Conservation (phyloP, 2,329 filamentous ascomycete genomes). For the Trichoderma oligosporum region DNA sequence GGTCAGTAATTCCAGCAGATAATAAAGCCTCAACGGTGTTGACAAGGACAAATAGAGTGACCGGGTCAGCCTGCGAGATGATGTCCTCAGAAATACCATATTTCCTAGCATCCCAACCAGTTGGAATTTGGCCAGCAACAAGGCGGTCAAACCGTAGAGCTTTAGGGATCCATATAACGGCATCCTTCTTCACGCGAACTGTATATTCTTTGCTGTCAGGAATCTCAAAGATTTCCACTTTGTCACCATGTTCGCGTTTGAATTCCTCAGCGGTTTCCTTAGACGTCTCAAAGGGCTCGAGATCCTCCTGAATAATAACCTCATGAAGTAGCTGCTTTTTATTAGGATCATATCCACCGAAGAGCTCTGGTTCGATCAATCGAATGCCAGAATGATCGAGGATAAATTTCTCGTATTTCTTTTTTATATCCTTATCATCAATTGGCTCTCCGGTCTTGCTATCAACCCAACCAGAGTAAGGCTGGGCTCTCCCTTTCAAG, state of each 20-base stretch:
- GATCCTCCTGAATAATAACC: conserved; percentile 93
- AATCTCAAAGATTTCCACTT: conserved; percentile 96
- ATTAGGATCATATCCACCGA: conserved; percentile 94
- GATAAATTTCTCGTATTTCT: conserved; percentile 95
- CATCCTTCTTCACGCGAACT: conserved; percentile 92
- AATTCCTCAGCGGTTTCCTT: conserved; percentile 98
- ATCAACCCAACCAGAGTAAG: conserved; percentile 96
- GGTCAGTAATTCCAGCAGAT: conserved; percentile 92
- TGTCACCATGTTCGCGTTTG: conserved; percentile 93
- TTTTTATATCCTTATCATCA: conserved; percentile 96
- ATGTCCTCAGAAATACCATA: conserved; percentile 98
- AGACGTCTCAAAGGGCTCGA: conserved; percentile 94
- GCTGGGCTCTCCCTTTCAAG: conserved; percentile 93
- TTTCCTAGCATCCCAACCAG: conserved; percentile 92
- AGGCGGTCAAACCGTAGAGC: conserved; percentile 95
- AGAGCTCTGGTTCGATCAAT: conserved; percentile 94
- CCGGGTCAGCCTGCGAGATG: conserved; percentile 93
- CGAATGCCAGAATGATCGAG: conserved; percentile 96
- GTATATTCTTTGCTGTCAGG: conserved; percentile 90
- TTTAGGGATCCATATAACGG: conserved; percentile 92
- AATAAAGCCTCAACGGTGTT: conserved; percentile 89
- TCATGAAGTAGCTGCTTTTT: conserved; percentile 98
- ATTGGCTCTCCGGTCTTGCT: conserved; percentile 91
- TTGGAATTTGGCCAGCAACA: conserved; percentile 93
- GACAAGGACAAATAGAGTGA: conserved; percentile 91